Evolutionary conservation across 2,329 filamentous ascomycete species (phyloP), one percentile per base, ranked within the genome.

Genomic region (Cladosporium sp.): DNA sequence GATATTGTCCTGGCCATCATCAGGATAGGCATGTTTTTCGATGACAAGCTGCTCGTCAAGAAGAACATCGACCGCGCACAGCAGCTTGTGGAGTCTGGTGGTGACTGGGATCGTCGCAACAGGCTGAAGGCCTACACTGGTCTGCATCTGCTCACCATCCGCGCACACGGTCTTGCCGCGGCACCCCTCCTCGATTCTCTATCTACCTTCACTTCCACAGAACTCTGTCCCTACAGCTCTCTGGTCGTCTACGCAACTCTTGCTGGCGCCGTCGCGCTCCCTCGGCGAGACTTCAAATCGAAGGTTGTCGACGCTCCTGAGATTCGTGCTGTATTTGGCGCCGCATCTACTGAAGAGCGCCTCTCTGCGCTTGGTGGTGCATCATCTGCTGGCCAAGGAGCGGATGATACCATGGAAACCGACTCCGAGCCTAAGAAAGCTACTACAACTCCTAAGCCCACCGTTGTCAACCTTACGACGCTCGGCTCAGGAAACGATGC

Each of bases 261-360:
- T 33, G 90, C 93, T 34, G 93, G 93, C 54, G 95, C 91, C 6
- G 86, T 97, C 19, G 93, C 92, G 43, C 81, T 98, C 53, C 95
- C 96, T 77, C 87, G 93, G 45, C 89, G 96, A 33, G 93, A 98
- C 72, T 98, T 98, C 81, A 98, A 98, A 79, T 88, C 88, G 60
- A 97, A 97, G 77, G 93, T 98, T 22, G 92, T 98, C 38, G 93
- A 98, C 70, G 93, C 93, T 7, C 92, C 93, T 10, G 93, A 98
- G 74, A 96, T 98, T 75, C 95, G 93, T 75, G 93, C 93, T 35
- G 95, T 98, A 58, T 82, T 98, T 19, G 93, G 92, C 54, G 66
- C 66, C 22, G 64, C 65, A 43, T 85, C 92, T 61, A 85, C 85
- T 19, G 87, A 95, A 63, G 91, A 96, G 67, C 92, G 92, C 72